Evolutionary conservation across 225 moss, liverwort and hornwort genomes (phyloP), one percentile per base, ranked within the genome.

Genomic region (Pseudoscleropodium purum): DNA sequence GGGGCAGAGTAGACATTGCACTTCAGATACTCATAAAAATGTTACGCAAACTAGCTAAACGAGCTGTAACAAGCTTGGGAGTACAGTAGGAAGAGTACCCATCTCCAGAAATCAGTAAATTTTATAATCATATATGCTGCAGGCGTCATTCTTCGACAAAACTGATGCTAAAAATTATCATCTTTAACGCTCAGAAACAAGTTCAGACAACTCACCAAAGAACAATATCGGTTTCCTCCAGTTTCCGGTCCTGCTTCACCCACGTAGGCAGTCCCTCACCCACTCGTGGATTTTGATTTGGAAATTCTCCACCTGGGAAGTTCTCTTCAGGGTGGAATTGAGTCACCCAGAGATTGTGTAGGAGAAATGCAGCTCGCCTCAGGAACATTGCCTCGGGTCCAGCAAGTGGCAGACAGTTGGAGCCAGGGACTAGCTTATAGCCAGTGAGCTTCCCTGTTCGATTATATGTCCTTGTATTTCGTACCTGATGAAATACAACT

Each of bases 281-380:
- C 19, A 97, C 91, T 60, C 97, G 91, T 62, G 97, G 97, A 33
- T 97, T 97, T 88, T 97, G 97, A 88, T 97, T 97, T 37, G 97
- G 97, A 88, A 95, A 97, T 87, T 97, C 97, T 30, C 97, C 97
- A 45, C 97, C 97, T 49, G 96, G 97, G 82, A 94, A 97, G 82
- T 94, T 82, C 90, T 97, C 97, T 45, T 95, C 88, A 77, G 90
- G 91, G 85, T 96, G 84, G 60, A 90, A 97, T 68, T 93, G 95
- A 61, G 97, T 96, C 83, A 97, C 96, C 97, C 97, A 97, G 64
- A 97, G 88, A 84, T 97, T 96, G 92, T 97, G 97, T 80, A 87
- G 92, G 75, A 97, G 86, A 92, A 97, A 97, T 29, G 95, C 94
- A 85, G 97, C 96, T 64, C 97, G 91, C 75, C 97, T 93, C 64